Evolutionary conservation across 1,139 yeast species (phyloP).

Genomic region (Entelexis paramagnoliae): DNA sequence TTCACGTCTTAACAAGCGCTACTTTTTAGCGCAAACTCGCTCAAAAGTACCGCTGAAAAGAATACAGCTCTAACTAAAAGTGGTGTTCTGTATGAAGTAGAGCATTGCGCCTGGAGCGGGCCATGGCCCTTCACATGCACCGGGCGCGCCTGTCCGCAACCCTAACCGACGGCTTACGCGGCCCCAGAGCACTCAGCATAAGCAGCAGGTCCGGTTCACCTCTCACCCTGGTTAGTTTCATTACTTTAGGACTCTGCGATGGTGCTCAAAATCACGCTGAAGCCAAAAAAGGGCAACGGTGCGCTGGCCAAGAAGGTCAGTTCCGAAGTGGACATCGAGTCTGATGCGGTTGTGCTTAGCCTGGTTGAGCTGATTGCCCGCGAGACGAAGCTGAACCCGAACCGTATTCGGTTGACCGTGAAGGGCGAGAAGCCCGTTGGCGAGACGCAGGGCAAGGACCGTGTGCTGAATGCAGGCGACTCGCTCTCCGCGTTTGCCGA

Average conservation of each 20-base stretch:
- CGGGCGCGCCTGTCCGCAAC: neutral
- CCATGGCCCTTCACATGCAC: too few relatives aligned
- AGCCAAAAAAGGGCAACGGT: constrained; percentile 25
- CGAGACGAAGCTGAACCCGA: constrained; percentile 28
- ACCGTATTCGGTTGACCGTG: constrained; percentile 32
- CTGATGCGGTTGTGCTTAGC: constrained; percentile 25
- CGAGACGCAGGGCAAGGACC: constrained; percentile 28
- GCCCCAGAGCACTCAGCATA: neutral
- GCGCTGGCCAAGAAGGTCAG: constrained; percentile 27
- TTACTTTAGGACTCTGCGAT: constrained; percentile 1
- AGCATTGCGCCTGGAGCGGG: too few relatives aligned
- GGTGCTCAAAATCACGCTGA: constrained; percentile 26
- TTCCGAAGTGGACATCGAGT: constrained; percentile 25
- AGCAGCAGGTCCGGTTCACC: neutral
- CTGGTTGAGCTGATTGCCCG: constrained; percentile 26
- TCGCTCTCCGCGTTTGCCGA: constrained; percentile 33
- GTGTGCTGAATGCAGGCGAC: constrained; percentile 32
- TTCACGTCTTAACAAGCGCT: too few relatives aligned
- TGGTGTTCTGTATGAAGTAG: too few relatives aligned
- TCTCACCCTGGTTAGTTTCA: neutral
- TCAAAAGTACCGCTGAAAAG: too few relatives aligned
- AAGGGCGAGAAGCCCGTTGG: constrained; percentile 28
- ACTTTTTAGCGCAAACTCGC: too few relatives aligned
- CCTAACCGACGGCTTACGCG: neutral
- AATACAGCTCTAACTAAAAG: too few relatives aligned